phyloP scores from a whole-genome alignment of 441 rosid species.

The Rhodomyrtus psidioides region DNA sequence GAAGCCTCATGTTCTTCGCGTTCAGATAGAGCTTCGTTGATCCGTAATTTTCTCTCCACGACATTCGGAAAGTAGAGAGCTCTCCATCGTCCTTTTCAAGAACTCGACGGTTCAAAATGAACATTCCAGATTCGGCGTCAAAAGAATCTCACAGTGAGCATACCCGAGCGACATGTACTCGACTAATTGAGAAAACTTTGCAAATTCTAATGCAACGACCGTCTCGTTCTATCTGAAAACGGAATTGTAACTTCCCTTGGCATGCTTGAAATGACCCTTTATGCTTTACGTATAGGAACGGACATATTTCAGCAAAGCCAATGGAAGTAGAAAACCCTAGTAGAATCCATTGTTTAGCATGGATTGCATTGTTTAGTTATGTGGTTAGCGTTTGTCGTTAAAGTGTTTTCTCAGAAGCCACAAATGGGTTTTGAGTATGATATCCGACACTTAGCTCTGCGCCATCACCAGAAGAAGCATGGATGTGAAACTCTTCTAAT shows the following conservation, averaged over 20 bases:
- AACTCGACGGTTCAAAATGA: too few relatives aligned
- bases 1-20: too few relatives aligned
- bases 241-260: neutral
- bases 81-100: neutral
- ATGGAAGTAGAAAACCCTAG: neutral
- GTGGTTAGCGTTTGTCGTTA: neutral
- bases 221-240: neutral
- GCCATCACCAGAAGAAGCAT: neutral
- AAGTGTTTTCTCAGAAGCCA: neutral
- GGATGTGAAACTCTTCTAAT: neutral
- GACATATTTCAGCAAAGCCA: neutral
- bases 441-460: neutral
- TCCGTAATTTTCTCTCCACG: too few relatives aligned
- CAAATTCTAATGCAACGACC: neutral
- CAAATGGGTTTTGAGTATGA: neutral
- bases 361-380: neutral
- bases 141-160: too few relatives aligned
- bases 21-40: too few relatives aligned
- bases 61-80: neutral
- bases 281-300: neutral
- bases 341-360: neutral
- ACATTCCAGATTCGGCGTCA: too few relatives aligned
- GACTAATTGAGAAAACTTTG: neutral
- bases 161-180: neutral
- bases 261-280: neutral